Base-by-base conservation (phyloP, 768 basidiomycete species). In the Kwoniella sp. region DNA sequence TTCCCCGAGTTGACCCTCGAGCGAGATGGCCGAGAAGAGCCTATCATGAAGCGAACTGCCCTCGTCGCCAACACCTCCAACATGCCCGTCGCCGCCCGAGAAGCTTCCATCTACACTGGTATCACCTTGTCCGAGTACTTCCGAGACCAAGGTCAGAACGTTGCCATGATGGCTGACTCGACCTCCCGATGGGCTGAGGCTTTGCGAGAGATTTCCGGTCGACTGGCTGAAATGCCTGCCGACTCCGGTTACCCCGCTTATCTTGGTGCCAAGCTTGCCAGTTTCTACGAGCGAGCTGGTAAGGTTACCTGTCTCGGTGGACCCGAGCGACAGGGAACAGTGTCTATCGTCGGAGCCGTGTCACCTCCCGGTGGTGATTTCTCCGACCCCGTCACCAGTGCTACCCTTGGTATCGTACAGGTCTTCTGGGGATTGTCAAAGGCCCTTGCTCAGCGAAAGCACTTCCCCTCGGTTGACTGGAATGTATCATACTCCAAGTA, bases 391-490 rank as follows among this genome's bases (percentile, higher is more conserved):
- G 96, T 99, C 64, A 98, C 95, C 8, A 88, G 93, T 49, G 91
- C 96, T 36, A 99, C 96, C 2, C 89, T 99, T 60, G 87, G 93
- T 83, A 99, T 99, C 77, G 96, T 99, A 10, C 96, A 98, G 77
- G 96, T 98, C 69, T 99, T 99, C 86, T 99, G 96, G 96, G 96
- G 96, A 80, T 86, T 99, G 26, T 96, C 98, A 83, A 99, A 99
- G 87, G 93, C 95, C 79, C 87, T 98, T 63, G 96, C 96, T 2
- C 96, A 98, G 79, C 86, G 95, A 67, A 98, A 99, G 60, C 71
- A 99, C 80, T 99, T 99, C 85, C 96, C 96, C 1, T 96, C 94
- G n/a, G 95, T 99, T 80, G 97, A 99, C 83, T 99, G 96, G 96
- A 96, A 88, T 69, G 83, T 96, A n/a, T 99, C 96, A 10, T 98